Evolutionary conservation across 2,329 filamentous ascomycete genomes (phyloP).

Genomic region (Alternaria brassicicola): DNA sequence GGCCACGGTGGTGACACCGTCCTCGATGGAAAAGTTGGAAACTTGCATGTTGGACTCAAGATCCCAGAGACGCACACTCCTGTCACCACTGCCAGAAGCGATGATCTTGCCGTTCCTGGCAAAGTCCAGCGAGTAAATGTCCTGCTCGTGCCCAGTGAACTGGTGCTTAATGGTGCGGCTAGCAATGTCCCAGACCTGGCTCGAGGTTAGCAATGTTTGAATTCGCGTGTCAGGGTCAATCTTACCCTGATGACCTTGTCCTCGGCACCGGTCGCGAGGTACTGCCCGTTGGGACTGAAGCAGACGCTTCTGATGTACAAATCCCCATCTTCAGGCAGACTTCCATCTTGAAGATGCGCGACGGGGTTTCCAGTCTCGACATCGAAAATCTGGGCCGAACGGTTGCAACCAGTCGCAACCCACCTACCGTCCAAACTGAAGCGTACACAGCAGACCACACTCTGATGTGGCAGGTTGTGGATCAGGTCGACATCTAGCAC

Average conservation of each 20-base stretch:
- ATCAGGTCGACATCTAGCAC: slow-evolving; percentile 92
- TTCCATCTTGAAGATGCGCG: slow-evolving; percentile 87
- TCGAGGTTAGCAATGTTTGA: slow-evolving; percentile 11
- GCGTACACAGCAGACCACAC: slow-evolving; percentile 96
- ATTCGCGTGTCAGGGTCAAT: slow-evolving; percentile 15
- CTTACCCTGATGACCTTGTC: slow-evolving; percentile 94
- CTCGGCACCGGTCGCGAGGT: slow-evolving; percentile 92
- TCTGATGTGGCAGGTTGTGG: slow-evolving; percentile 91
- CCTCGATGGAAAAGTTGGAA: slow-evolving; percentile 88
- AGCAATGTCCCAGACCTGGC: slow-evolving; percentile 91
- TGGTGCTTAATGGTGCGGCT: slow-evolving; percentile 84
- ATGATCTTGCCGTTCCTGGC: slow-evolving; percentile 92
- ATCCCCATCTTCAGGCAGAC: slow-evolving; percentile 84
- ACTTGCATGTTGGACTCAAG: slow-evolving; percentile 83
- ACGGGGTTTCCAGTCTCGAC: slow-evolving; percentile 86
- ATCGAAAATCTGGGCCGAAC: slow-evolving; percentile 99
- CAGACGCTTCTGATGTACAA: slow-evolving; percentile 97
- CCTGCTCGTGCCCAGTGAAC: slow-evolving; percentile 96
- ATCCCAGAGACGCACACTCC: slow-evolving; percentile 95
- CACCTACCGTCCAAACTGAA: slow-evolving; percentile 97
- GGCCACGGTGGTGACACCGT: slow-evolving; percentile 95
- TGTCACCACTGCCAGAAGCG: slow-evolving; percentile 91
- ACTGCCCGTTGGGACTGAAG: slow-evolving; percentile 95
- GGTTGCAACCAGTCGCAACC: slow-evolving; percentile 95
- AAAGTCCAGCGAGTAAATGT: slow-evolving; percentile 97